These are phyloP conservation scores for Russula brevipes DNA, from an alignment of 768 basidiomycete species.

Conservation along the genomic window DNA sequence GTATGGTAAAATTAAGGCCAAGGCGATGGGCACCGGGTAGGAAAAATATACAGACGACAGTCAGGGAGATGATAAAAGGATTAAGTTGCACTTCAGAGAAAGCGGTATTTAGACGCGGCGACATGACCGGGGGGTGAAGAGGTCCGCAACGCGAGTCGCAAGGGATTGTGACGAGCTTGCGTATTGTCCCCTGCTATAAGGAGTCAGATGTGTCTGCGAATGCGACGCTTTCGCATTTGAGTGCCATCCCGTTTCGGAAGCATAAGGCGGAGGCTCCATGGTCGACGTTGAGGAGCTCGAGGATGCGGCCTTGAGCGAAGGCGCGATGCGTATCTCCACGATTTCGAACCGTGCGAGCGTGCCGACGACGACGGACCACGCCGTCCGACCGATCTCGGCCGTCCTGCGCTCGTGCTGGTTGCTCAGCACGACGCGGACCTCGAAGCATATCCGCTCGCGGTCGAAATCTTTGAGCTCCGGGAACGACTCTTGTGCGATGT, in stretches of 20 bases:
- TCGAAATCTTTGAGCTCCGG: slow-evolving; percentile 24
- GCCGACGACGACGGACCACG: slow-evolving; percentile 27
- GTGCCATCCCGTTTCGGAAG: neutral
- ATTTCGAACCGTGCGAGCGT: slow-evolving; percentile 29
- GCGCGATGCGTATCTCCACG: slow-evolving; percentile 27
- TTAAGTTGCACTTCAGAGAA: too few relatives aligned
- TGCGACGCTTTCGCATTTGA: neutral
- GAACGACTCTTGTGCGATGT: slow-evolving; percentile 25
- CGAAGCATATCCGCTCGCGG: slow-evolving; percentile 27
- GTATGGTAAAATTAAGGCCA: too few relatives aligned
- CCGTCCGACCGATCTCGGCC: slow-evolving; percentile 28
- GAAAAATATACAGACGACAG: too few relatives aligned
- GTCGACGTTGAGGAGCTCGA: neutral
- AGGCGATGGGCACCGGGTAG: too few relatives aligned
- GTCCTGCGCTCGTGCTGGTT: slow-evolving; percentile 14
- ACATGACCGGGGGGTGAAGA: neutral
- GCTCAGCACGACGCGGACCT: slow-evolving; percentile 26
- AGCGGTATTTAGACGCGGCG: too few relatives aligned
- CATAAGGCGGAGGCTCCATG: slow-evolving; percentile 17
- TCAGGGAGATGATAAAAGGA: too few relatives aligned
- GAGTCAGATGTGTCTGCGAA: neutral
- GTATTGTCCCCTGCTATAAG: neutral
- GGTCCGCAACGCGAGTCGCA: slow-evolving; percentile 3
- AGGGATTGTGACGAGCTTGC: neutral
- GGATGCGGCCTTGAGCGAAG: neutral